Conservation (phyloP, 1,284 basidiomycete species). For the Microbotryomycetes sp. region DNA sequence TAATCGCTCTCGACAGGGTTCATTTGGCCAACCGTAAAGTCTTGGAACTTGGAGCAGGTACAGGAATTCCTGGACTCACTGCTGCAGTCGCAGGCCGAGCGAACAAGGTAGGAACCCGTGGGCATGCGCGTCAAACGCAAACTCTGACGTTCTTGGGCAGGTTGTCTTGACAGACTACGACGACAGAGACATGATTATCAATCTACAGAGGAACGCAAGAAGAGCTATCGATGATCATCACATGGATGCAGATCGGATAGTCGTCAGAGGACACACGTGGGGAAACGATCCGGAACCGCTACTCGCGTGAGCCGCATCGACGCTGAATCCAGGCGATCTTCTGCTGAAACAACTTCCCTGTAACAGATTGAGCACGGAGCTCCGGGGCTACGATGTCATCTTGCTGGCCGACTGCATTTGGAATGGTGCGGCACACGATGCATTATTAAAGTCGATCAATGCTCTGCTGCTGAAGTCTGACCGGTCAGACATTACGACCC, state of each 20-base stretch:
- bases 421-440: constrained; percentile 1
- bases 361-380: neutral
- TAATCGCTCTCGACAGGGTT: neutral
- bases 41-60: constrained; percentile 17
- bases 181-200: constrained; percentile 9
- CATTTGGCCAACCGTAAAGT: constrained; percentile 1
- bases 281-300: constrained; percentile 1
- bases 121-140: neutral
- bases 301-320: neutral
- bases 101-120: neutral
- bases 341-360: neutral
- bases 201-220: constrained; percentile 7
- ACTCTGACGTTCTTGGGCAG: neutral
- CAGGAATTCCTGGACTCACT: constrained; percentile 14
- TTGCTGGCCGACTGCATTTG: constrained; percentile 27
- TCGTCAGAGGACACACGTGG: constrained; percentile 12
- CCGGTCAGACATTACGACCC: neutral
- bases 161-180: constrained; percentile 20
- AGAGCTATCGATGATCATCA: constrained; percentile 1
- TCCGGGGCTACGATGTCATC: constrained; percentile 4
- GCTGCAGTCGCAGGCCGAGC: neutral
- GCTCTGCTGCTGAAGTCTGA: constrained; percentile 5
- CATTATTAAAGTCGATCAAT: constrained; percentile 10
- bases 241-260: neutral
- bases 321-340: neutral